Percentiles rank a stretch among this genome's conserved stretches.
phyloP scores from a whole-genome alignment of 257 asterid genomes.

The Fraxinus excelsior region DNA sequence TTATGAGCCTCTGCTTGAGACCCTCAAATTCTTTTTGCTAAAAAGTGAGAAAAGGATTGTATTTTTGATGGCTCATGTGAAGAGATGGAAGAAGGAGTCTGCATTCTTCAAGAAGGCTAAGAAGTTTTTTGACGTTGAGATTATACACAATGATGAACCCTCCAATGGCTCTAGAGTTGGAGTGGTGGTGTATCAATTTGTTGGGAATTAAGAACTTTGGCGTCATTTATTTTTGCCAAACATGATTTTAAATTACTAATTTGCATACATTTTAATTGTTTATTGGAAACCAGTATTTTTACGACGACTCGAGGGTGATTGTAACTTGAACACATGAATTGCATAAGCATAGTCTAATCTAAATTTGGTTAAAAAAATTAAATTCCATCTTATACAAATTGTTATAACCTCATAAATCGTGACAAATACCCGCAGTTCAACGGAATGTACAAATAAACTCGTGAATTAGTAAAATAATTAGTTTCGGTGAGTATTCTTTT shows the following conservation, averaged over 20 bases:
- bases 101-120: conserved; percentile 64
- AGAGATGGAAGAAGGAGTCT: conserved; percentile 82
- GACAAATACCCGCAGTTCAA: not conserved
- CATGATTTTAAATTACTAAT: too few species aligned
- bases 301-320: too few species aligned
- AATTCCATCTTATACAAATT: not conserved
- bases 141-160: conserved; percentile 54
- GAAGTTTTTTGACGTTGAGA: conserved; percentile 51
- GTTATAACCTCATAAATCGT: not conserved
- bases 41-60: conserved; percentile 40
- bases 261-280: too few species aligned
- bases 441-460: not conserved
- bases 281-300: too few species aligned
- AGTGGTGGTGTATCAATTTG: conserved; percentile 52
- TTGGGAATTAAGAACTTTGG: conserved; percentile 11
- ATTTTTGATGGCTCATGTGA: conserved; percentile 79
- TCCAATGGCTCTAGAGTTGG: conserved; percentile 60
- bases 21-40: conserved; percentile 50
- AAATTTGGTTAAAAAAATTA: not conserved
- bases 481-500: not conserved
- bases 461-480: not conserved
- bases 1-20: conserved; percentile 61
- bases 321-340: not conserved
- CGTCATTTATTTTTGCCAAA: too few species aligned
- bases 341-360: not conserved